Percentiles rank a stretch among this genome's conserved stretches.
phyloP scores from a whole-genome alignment of 352 stramenopile genomes.

The Globisporangium emineosum region DNA sequence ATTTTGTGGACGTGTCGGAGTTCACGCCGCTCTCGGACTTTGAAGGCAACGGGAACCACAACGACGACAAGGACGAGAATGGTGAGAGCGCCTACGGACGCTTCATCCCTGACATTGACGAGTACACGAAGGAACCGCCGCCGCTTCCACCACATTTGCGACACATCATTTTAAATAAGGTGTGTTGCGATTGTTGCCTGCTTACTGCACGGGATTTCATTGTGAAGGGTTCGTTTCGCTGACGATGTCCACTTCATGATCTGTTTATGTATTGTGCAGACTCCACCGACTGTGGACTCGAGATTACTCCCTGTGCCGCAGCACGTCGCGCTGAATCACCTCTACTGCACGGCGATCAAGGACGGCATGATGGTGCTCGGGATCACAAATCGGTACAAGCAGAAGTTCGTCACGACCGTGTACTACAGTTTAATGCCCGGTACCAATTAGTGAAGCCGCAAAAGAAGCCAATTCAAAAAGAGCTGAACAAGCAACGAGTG shows the following conservation, averaged over 20 bases:
- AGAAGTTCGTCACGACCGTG: slow-evolving; percentile 98
- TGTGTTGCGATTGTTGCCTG: slow-evolving; percentile 20
- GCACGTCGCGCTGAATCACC: slow-evolving; percentile 98
- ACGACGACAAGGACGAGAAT: slow-evolving; percentile 53
- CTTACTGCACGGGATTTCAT: background rate
- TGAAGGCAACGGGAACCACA: slow-evolving; percentile 35
- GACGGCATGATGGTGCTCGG: slow-evolving; percentile 99
- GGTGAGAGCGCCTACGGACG: slow-evolving; percentile 94
- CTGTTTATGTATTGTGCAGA: slow-evolving; percentile 26
- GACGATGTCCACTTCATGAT: background rate
- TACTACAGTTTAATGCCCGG: slow-evolving; percentile 95
- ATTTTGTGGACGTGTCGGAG: slow-evolving; percentile 99
- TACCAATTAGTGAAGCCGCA: slow-evolving; percentile 46
- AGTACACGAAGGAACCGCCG: slow-evolving; percentile 99
- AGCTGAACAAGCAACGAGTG: background rate
- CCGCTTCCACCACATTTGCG: slow-evolving; percentile 97
- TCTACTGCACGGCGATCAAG: slow-evolving; percentile 99
- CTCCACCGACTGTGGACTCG: slow-evolving; percentile 93
- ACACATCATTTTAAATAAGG: slow-evolving; percentile 99
- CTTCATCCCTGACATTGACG: slow-evolving; percentile 97
- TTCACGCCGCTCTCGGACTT: slow-evolving; percentile 90
- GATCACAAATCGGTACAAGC: slow-evolving; percentile 97
- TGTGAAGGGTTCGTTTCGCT: slow-evolving; percentile 16
- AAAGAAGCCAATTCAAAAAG: background rate
- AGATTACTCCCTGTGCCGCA: slow-evolving; percentile 95